Evolutionary conservation across 768 basidiomycete genomes (phyloP), one percentile per base, ranked within the genome.

Genomic region (Lepiota venenata): DNA sequence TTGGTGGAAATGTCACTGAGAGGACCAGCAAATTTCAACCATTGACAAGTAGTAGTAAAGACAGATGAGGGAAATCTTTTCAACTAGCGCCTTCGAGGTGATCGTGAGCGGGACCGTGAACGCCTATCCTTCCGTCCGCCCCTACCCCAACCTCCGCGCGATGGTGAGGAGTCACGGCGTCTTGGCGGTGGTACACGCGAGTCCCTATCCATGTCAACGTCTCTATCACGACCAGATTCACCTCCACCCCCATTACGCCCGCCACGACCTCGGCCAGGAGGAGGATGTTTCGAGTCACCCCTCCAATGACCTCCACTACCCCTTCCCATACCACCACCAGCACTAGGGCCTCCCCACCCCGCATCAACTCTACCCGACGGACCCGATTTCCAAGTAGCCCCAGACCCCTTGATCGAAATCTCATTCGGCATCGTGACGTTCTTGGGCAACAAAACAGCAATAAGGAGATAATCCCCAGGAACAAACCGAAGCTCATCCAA

Each of bases 401-500:
- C 71, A 48, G 73, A 68, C 20, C 81, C 80, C 65, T 83, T 85
- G 69, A 80, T 77, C 14, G 74, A 63, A 12, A 77, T 63, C 54
- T 87, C 87, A 5, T 68, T 74, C 2, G 80, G 77, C 15, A 75
- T 67, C 4, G 72, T 75, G 35, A 75, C 75, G 57, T 80, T 81
- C 70, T 88, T 90, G 12, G 91, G 91, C 39, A 92, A 76, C 25
- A 87, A 66, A 21, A 93, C 83, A n/a, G 87, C 77, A 44, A 92
- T 74, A 59, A 83, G 80, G 37, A 93, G 78, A 61, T 83, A 91
- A 63, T 93, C 91, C 15, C 91, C 91, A 0, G 90, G 89, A 0
- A 90, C 77, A 61, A 93, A 88, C 36, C 87, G 76, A 22, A 93
- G 73, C 57, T 91, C 88, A 42, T 91, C 90, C 25, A 93, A 76